Conservation (phyloP, 2,329 filamentous ascomycete genomes). For the Hypoxylon rubiginosum region DNA sequence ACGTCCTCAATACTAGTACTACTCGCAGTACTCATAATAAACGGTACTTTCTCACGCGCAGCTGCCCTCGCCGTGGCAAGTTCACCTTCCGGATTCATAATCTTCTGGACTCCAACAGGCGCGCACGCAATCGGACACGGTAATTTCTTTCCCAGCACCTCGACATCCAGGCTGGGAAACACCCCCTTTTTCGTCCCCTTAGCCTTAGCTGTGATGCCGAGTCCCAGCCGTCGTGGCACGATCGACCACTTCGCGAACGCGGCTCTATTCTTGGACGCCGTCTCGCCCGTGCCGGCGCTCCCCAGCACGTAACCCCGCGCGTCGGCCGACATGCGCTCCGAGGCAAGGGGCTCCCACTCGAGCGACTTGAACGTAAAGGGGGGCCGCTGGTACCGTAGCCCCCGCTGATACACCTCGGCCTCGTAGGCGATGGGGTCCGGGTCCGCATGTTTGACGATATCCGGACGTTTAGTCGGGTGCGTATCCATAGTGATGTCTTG, state of each 20-base stretch:
- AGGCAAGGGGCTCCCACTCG: conserved; percentile 46
- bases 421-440: conserved; percentile 43
- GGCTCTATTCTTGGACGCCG: conserved; percentile 44
- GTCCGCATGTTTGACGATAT: conserved; percentile 7
- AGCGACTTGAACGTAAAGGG: conserved; percentile 48
- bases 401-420: conserved; percentile 41
- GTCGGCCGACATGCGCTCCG: conserved; percentile 46
- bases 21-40: conserved; percentile 47
- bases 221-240: conserved; percentile 42
- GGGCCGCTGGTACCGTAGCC: conserved; percentile 44
- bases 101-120: conserved; percentile 48
- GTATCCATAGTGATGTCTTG: background rate
- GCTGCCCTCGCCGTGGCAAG: conserved; percentile 43
- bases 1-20: conserved; percentile 50
- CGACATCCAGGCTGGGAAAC: conserved; percentile 36
- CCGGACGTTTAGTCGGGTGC: conserved; percentile 1
- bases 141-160: conserved; percentile 36
- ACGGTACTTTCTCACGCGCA: conserved; percentile 39
- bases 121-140: conserved; percentile 46
- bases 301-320: conserved; percentile 45
- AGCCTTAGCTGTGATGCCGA: background rate
- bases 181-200: conserved; percentile 18
- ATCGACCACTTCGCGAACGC: conserved; percentile 46
- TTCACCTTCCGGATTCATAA: conserved; percentile 48
- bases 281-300: conserved; percentile 46